These are phyloP conservation scores for Strombidium stylifer DNA, from an alignment of 73 alveolate genomes.

Conservation along the genomic window DNA sequence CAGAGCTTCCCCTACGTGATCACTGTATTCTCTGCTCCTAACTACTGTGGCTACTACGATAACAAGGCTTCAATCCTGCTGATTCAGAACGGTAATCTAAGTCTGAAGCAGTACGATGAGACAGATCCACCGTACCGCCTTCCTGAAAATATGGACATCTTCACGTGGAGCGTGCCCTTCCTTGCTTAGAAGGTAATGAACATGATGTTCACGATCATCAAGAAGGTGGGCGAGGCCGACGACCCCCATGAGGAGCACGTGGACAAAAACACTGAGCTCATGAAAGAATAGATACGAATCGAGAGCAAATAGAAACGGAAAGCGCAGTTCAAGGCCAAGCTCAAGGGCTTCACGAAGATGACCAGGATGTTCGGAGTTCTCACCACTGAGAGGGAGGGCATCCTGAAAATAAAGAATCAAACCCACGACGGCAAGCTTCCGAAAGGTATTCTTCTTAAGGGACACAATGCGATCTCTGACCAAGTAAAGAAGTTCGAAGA, in stretches of 20 bases:
- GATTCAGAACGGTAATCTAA: slow-evolving; percentile 68
- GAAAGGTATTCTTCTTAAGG: slow-evolving; percentile 72
- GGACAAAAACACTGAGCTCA: slow-evolving; percentile 33
- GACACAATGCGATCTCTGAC: slow-evolving; percentile 67
- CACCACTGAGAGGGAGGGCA: slow-evolving; percentile 63
- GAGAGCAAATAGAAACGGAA: slow-evolving; percentile 38
- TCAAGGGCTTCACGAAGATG: slow-evolving; percentile 40
- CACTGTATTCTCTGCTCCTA: slow-evolving; percentile 91
- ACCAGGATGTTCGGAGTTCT: slow-evolving; percentile 57
- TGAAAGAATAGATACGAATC: slow-evolving; percentile 14
- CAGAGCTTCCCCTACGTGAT: slow-evolving; percentile 83
- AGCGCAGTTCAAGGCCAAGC: slow-evolving; percentile 38
- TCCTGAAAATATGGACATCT: slow-evolving; percentile 84
- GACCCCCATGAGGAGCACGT: slow-evolving; percentile 37
- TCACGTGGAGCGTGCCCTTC: slow-evolving; percentile 91
- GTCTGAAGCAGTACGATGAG: slow-evolving; percentile 75
- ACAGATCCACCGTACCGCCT: slow-evolving; percentile 83
- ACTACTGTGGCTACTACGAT: slow-evolving; percentile 83
- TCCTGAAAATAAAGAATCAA: slow-evolving; percentile 65
- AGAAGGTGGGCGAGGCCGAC: slow-evolving; percentile 52
- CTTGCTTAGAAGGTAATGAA: slow-evolving; percentile 77
- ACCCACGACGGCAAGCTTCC: slow-evolving; percentile 79
- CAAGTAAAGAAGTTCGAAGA: slow-evolving; percentile 49
- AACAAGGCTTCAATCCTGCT: slow-evolving; percentile 84
- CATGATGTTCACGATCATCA: slow-evolving; percentile 58